Conservation (phyloP, 2,329 filamentous ascomycete species). For the Ascomycota sp. region DNA sequence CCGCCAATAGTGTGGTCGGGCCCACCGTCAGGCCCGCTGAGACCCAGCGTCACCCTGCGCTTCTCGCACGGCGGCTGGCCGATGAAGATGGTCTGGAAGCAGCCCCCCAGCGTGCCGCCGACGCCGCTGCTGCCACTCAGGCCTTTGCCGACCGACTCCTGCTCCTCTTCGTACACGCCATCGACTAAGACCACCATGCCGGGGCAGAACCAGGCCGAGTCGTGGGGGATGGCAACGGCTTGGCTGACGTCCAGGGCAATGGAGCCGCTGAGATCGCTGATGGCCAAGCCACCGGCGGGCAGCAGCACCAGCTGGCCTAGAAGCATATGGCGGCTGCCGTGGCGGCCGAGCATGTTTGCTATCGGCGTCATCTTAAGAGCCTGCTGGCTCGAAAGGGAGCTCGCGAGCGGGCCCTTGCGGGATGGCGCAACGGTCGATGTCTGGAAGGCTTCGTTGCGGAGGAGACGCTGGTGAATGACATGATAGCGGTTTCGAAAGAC, state of each 20-base stretch:
- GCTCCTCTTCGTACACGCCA: constrained; percentile 91
- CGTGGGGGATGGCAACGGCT: constrained; percentile 61
- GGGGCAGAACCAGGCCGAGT: constrained; percentile 79
- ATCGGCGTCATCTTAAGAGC: constrained; percentile 82
- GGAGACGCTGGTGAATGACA: constrained; percentile 73
- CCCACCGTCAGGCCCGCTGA: constrained; percentile 36
- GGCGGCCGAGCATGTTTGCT: constrained; percentile 52
- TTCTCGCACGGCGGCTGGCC: constrained; percentile 83
- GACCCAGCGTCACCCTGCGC: constrained; percentile 57
- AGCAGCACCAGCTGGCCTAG: constrained; percentile 65
- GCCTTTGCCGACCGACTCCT: constrained; percentile 45
- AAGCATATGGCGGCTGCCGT: constrained; percentile 67
- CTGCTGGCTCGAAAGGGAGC: constrained; percentile 42
- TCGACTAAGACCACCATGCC: constrained; percentile 94
- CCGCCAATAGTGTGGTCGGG: constrained; percentile 46
- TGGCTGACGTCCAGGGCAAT: constrained; percentile 69
- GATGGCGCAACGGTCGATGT: constrained; percentile 51
- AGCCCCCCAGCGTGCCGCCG: constrained; percentile 78
- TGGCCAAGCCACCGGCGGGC: constrained; percentile 60
- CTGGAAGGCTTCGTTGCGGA: constrained; percentile 88
- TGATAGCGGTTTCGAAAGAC: constrained; percentile 83
- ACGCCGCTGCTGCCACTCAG: constrained; percentile 64
- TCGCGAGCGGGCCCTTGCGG: constrained; percentile 30
- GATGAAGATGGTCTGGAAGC: constrained; percentile 76
- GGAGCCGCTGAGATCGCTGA: constrained; percentile 75